Conservation (phyloP, 306 rosid genomes). For the Prunus salicina region DNA sequence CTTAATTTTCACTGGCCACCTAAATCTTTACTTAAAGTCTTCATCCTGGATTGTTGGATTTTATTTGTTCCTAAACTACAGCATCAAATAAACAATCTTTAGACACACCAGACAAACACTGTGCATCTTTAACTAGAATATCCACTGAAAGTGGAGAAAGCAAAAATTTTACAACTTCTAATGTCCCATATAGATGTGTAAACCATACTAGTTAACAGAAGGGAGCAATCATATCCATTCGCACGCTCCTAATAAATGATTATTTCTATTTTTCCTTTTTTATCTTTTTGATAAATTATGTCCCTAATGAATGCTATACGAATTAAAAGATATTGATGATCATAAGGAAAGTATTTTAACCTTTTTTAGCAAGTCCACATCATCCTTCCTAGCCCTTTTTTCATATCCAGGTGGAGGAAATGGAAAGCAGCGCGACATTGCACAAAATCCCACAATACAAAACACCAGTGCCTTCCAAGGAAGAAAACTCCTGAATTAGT, state of each 20-base stretch:
- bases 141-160: neutral
- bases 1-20: conserved; percentile 13
- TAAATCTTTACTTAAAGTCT: conserved; percentile 8
- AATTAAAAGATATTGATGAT: conserved; percentile 24
- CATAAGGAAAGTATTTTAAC: conserved; percentile 43
- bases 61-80: neutral
- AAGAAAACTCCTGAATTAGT: conserved; percentile 47
- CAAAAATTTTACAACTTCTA: neutral
- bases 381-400: conserved; percentile 67
- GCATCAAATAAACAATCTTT: neutral
- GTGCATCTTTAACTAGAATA: neutral
- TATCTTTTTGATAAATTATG: neutral
- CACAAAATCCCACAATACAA: conserved; percentile 53
- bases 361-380: conserved; percentile 62
- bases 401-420: conserved; percentile 94
- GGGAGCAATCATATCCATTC: conserved; percentile 1
- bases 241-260: neutral
- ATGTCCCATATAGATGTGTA: conserved; percentile 2
- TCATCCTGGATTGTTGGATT: neutral
- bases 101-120: too few species aligned
- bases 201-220: conserved; percentile 2
- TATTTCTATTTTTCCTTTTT: neutral
- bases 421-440: conserved; percentile 99
- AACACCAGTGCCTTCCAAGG: conserved; percentile 43
- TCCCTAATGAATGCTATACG: neutral